Percentiles rank a stretch among this genome's conserved stretches.
These are phyloP conservation scores for Phylloporus sp. DNA, from an alignment of 768 basidiomycete genomes.

Conservation along the genomic window DNA sequence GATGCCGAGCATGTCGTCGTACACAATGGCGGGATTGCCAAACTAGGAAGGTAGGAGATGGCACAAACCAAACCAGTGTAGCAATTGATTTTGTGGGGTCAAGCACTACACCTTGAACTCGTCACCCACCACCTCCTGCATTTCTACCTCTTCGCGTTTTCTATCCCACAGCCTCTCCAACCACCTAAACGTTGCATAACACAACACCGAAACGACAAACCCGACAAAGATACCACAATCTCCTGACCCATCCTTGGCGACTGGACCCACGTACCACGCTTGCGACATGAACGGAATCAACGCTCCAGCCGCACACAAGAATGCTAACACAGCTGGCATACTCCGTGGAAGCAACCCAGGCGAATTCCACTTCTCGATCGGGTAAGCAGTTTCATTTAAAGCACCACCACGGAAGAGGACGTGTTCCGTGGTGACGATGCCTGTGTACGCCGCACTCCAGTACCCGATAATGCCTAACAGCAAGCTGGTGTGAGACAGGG, in stretches of 20 bases:
- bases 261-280: constrained; percentile 49
- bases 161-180: constrained; percentile 24
- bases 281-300: constrained; percentile 50
- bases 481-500: constrained; percentile 2
- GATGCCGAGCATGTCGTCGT: constrained; percentile 60
- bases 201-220: constrained; percentile 30
- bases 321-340: constrained; percentile 39
- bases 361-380: constrained; percentile 34
- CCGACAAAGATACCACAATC: constrained; percentile 47
- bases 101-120: constrained; percentile 1
- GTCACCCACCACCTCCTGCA: neutral
- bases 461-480: constrained; percentile 42
- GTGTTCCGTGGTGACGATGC: constrained; percentile 42
- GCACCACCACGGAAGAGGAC: constrained; percentile 38
- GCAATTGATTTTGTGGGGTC: too few species aligned
- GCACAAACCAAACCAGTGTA: too few species aligned
- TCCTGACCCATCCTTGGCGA: constrained; percentile 42
- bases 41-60: neutral
- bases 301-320: constrained; percentile 36
- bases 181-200: constrained; percentile 30
- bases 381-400: constrained; percentile 34
- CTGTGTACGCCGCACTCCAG: constrained; percentile 37
- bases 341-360: constrained; percentile 39
- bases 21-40: neutral
- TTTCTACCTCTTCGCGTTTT: neutral